Evolutionary conservation across 2,329 filamentous ascomycete genomes (phyloP).

Genomic region (Pseudogymnoascus sp.): DNA sequence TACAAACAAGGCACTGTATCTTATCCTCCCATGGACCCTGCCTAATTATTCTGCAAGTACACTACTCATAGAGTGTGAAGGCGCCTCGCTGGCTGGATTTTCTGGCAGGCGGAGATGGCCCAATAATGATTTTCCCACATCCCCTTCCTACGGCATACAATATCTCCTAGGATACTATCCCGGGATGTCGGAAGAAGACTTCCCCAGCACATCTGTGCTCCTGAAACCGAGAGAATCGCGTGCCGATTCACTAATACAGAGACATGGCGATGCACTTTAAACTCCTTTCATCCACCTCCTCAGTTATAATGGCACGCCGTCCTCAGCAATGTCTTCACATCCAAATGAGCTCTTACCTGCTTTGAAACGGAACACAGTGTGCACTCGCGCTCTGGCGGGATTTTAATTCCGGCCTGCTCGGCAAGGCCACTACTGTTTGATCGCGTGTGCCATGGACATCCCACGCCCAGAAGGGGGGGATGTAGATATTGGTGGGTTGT

Average conservation of each 20-base stretch:
- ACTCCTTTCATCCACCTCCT: background rate
- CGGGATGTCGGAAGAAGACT: background rate
- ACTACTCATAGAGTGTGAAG: background rate
- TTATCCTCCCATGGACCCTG: background rate
- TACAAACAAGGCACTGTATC: background rate
- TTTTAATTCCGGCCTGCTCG: background rate
- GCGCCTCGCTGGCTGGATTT: background rate
- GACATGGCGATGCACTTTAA: background rate
- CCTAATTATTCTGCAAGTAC: background rate
- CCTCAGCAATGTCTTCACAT: background rate
- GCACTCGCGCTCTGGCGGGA: background rate
- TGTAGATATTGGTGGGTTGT: constrained; percentile 7
- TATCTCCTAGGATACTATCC: background rate
- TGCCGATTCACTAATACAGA: background rate
- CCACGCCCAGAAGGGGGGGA: background rate
- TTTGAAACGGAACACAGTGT: background rate
- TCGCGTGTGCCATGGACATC: background rate
- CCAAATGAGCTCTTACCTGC: background rate
- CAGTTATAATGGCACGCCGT: background rate
- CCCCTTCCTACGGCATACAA: background rate
- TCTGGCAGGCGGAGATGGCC: background rate
- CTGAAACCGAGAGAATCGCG: background rate
- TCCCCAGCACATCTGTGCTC: background rate
- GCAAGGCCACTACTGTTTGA: background rate
- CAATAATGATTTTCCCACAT: background rate